These are phyloP conservation scores for Ceratocystis variospora DNA, from an alignment of 2,329 filamentous ascomycete species.

Conservation along the genomic window DNA sequence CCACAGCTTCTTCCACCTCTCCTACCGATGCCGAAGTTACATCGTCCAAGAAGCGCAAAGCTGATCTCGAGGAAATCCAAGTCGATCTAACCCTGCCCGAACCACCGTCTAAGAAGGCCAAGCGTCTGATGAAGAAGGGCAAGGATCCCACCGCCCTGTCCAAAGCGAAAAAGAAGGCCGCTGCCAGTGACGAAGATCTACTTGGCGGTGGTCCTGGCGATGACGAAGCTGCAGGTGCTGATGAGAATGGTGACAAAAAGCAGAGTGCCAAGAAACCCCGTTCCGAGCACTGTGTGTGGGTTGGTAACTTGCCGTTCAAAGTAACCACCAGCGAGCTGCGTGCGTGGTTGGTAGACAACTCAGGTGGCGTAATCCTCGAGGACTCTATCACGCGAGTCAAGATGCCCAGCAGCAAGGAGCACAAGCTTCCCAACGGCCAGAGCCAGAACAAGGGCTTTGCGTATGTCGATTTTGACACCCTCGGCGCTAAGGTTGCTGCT, in stretches of 20 bases:
- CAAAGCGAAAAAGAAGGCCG: conserved; percentile 28
- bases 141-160: conserved; percentile 40
- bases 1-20: background rate
- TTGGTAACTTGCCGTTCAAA: conserved; percentile 85
- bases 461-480: conserved; percentile 77
- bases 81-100: conserved; percentile 84
- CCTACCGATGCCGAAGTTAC: conserved; percentile 8
- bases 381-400: conserved; percentile 73
- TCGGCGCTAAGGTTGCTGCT: conserved; percentile 58
- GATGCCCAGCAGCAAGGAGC: conserved; percentile 39
- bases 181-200: conserved; percentile 27
- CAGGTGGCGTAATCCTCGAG: conserved; percentile 49
- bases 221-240: conserved; percentile 20
- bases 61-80: conserved; percentile 59
- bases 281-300: conserved; percentile 81
- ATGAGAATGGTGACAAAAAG: conserved; percentile 26
- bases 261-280: conserved; percentile 38
- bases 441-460: conserved; percentile 78
- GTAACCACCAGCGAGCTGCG: conserved; percentile 61
- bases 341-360: conserved; percentile 63
- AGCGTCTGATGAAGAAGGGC: conserved; percentile 78
- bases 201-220: conserved; percentile 16
- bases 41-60: conserved; percentile 58
- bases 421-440: conserved; percentile 21
- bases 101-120: conserved; percentile 85